Evolutionary conservation across 2,329 filamentous ascomycete species (phyloP).

Genomic region (Aspergillus thermomutatus): DNA sequence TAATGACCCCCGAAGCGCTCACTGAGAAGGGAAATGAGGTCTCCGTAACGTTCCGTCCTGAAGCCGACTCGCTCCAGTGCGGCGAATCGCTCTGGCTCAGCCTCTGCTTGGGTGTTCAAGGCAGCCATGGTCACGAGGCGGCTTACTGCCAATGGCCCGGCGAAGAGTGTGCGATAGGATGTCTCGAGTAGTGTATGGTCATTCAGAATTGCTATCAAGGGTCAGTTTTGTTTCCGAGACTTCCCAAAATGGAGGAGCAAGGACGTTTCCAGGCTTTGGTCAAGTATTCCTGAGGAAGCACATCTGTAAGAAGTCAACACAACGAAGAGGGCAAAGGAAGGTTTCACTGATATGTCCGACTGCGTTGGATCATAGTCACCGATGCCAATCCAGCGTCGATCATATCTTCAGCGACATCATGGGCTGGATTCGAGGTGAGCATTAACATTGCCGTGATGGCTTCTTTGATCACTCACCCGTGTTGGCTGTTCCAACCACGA

Average conservation of each 20-base stretch:
- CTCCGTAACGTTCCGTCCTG: constrained; percentile 35
- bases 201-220: background rate
- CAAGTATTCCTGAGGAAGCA: background rate
- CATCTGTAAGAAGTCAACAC: background rate
- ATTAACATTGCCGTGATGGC: background rate
- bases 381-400: constrained; percentile 39
- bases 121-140: constrained; percentile 29
- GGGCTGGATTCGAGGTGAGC: constrained; percentile 14
- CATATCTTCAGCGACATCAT: constrained; percentile 50
- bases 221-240: background rate
- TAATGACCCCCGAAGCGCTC: constrained; percentile 48
- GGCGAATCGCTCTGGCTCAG: constrained; percentile 38
- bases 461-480: constrained; percentile 29
- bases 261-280: background rate
- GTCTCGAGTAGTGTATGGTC: background rate
- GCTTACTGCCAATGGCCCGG: constrained; percentile 22
- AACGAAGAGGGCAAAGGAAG: constrained; percentile 5
- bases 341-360: constrained; percentile 29
- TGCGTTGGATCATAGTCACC: constrained; percentile 48
- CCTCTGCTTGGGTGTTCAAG: constrained; percentile 24
- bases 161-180: background rate
- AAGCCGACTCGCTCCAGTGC: constrained; percentile 44
- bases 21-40: constrained; percentile 38
- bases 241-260: background rate
- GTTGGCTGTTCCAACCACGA: constrained; percentile 49